phyloP scores from a whole-genome alignment of 2,329 filamentous ascomycete species.

The Hirsutella rhossiliensis region DNA sequence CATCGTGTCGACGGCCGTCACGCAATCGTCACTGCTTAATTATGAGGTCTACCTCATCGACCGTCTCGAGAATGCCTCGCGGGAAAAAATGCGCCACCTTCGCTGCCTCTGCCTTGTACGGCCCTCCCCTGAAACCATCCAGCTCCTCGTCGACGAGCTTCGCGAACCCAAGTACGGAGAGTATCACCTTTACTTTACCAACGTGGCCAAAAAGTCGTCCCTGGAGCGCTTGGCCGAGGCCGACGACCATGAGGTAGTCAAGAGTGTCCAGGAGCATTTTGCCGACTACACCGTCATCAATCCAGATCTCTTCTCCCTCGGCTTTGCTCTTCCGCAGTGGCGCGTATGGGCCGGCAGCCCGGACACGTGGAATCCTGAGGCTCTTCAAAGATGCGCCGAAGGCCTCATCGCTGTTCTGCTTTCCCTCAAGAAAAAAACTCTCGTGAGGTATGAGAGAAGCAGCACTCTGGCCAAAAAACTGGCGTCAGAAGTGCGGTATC shows the following conservation, averaged over 20 bases:
- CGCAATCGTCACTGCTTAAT: conserved; percentile 85
- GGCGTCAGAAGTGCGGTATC: conserved; percentile 82
- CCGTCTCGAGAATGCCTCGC: conserved; percentile 74
- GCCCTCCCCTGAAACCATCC: conserved; percentile 84
- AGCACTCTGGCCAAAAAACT: conserved; percentile 86
- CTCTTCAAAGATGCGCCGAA: conserved; percentile 76
- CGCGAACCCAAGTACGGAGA: conserved; percentile 95
- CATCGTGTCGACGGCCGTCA: conserved; percentile 89
- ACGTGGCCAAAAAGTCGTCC: conserved; percentile 92
- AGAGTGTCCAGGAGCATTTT: conserved; percentile 88
- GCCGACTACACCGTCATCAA: conserved; percentile 94
- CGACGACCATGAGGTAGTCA: conserved; percentile 95
- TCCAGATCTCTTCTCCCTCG: conserved; percentile 78
- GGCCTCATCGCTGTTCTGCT: conserved; percentile 75
- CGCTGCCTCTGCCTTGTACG: conserved; percentile 88
- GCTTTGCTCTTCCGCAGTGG: conserved; percentile 58
- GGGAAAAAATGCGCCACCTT: conserved; percentile 97
- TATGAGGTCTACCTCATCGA: conserved; percentile 98
- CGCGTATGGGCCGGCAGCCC: conserved; percentile 71
- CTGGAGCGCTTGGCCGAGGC: conserved; percentile 90
- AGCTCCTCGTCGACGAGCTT: conserved; percentile 88
- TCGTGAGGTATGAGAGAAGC: conserved; percentile 88
- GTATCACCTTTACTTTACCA: conserved; percentile 96
- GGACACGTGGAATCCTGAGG: conserved; percentile 84
- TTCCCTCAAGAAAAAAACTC: conserved; percentile 88